Conservation (phyloP, 495 filamentous ascomycete genomes). For the Penicillium lagena region DNA sequence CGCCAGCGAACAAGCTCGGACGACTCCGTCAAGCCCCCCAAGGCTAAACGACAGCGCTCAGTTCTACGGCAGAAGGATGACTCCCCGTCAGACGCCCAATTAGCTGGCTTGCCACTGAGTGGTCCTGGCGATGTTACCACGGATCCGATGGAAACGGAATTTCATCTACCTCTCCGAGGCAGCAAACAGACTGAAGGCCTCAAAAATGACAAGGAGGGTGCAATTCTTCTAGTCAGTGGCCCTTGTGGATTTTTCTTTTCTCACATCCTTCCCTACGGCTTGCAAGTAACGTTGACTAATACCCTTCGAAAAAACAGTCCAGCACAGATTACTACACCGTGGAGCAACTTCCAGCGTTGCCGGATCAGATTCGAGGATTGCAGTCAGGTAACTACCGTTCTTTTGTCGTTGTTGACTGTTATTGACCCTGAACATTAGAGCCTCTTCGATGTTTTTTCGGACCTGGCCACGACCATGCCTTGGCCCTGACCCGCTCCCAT, state of each 20-base stretch:
- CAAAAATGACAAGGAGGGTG: constrained; percentile 47
- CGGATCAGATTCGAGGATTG: constrained; percentile 61
- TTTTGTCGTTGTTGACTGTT: background rate
- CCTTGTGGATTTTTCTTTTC: constrained; percentile 28
- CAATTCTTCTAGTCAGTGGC: constrained; percentile 46
- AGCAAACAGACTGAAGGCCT: constrained; percentile 46
- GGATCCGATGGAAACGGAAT: constrained; percentile 21
- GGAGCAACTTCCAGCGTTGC: constrained; percentile 73
- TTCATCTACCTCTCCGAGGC: constrained; percentile 54
- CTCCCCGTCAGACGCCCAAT: constrained; percentile 9
- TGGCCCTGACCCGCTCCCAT: constrained; percentile 70
- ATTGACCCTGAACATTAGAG: constrained; percentile 21
- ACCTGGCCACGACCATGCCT: constrained; percentile 61
- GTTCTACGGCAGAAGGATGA: constrained; percentile 50
- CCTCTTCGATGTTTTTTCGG: constrained; percentile 51
- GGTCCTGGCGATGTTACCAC: constrained; percentile 2
- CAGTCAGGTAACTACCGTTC: constrained; percentile 43
- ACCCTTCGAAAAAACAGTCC: constrained; percentile 47
- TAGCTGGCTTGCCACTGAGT: constrained; percentile 1
- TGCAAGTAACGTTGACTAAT: constrained; percentile 13
- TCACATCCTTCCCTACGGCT: background rate
- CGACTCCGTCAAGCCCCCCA: constrained; percentile 58
- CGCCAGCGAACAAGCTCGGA: constrained; percentile 61
- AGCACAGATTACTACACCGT: constrained; percentile 83
- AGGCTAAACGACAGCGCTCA: constrained; percentile 66